Evolutionary conservation across 2,329 filamentous ascomycete species (phyloP).

Genomic region (Aspergillus unguis): DNA sequence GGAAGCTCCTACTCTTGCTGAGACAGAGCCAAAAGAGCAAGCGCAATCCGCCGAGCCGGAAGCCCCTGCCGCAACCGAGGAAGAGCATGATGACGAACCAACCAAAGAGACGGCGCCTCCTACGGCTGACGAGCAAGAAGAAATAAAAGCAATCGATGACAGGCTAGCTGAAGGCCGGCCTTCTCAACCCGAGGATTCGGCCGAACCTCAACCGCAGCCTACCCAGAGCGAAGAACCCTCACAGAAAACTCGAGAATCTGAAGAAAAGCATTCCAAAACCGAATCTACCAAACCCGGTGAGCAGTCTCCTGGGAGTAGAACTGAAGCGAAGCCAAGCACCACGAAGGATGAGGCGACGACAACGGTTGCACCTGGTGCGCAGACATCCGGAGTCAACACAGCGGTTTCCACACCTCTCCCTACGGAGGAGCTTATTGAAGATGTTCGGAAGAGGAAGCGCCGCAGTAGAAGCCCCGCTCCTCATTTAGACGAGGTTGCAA

Average conservation of each 20-base stretch:
- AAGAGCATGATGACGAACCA: not conserved
- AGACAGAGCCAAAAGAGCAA: conserved; percentile 15
- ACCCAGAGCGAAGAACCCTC: no score
- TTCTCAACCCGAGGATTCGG: no score
- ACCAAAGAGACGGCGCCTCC: not conserved
- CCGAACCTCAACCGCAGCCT: no score
- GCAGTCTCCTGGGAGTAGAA: conserved; percentile 20
- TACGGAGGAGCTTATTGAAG: conserved; percentile 45
- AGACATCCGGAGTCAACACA: conserved; percentile 25
- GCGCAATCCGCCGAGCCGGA: conserved; percentile 18
- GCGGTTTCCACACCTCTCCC: conserved; percentile 29
- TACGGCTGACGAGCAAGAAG: not conserved
- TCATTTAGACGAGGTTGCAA: conserved; percentile 51
- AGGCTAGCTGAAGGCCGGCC: no score
- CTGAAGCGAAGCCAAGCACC: conserved; percentile 7
- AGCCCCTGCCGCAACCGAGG: not conserved
- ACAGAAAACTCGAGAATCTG: no score
- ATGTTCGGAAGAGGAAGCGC: conserved; percentile 64
- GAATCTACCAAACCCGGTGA: conserved; percentile 19
- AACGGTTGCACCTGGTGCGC: conserved; percentile 18
- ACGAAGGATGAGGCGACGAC: conserved; percentile 12
- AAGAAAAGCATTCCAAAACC: not conserved
- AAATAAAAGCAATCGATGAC: not conserved
- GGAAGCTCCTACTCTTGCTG: conserved; percentile 19
- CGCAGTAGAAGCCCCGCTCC: conserved; percentile 62